Evolutionary conservation across 768 basidiomycete species (phyloP), one percentile per base, ranked within the genome.

Genomic region (Sarcodon sp.): DNA sequence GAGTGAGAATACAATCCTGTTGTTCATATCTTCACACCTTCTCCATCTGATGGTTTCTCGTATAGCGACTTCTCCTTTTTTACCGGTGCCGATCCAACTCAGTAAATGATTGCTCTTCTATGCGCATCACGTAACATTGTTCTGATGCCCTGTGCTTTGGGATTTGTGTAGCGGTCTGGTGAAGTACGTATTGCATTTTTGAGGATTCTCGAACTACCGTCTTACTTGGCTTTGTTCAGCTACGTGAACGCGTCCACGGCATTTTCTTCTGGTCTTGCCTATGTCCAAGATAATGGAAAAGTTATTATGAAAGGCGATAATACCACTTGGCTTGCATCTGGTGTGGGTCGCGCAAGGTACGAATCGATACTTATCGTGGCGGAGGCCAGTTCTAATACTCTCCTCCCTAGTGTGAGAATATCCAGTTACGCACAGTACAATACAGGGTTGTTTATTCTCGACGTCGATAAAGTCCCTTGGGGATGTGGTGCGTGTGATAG

Each of bases 391-490:
- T 27, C 21, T 27, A 44, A 41, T 38, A 6, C 3, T 49, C 32
- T 2, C 15, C 56, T 46, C 59, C 58, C 49, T 15, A 86, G 90
- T 54, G 82, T 94, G 50, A 81, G 90, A 41, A 80, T 94, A 61
- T 78, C 77, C 43, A 83, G 80, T 53, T 58, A 71, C 35, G 68
- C 70, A 6, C 58, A 66, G 43, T 87, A 86, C 59, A 83, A 77
- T 50, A 77, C 81, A 27, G 90, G 90, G 32, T 68, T 94, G 16
- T 89, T 92, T 59, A 74, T 94, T 50, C 69, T 93, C 21, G 90
- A 94, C 59, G 70, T 88, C 33, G 78, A 82, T 49, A 79, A 75
- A 61, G 88, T 89, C 43, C 90, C 90, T 0, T 88, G 83, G 77
- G 91, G 90, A 47, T 94, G 90, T 64, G 87, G 88, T 78, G 66